These are phyloP conservation scores for Infundibulicybe gibba DNA, from an alignment of 768 basidiomycete species.

Conservation along the genomic window DNA sequence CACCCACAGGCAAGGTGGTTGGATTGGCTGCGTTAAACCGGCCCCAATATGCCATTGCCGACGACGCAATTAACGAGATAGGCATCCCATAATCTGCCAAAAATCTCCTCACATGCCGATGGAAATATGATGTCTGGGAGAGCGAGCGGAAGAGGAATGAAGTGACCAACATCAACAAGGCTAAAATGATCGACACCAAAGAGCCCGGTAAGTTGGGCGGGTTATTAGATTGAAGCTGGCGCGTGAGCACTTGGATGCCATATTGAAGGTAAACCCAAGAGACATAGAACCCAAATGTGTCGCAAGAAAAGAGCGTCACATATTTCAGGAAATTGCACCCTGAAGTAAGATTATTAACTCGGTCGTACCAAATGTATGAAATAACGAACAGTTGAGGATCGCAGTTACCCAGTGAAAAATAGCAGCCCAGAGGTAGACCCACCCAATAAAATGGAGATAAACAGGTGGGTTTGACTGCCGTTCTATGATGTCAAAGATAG, in stretches of 20 bases:
- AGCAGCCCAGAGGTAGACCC: conserved; percentile 91
- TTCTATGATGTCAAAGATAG: conserved; percentile 74
- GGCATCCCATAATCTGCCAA: conserved; percentile 91
- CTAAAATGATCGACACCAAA: conserved; percentile 67
- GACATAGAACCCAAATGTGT: conserved; percentile 92
- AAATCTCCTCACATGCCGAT: conserved; percentile 71
- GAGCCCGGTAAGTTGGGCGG: conserved; percentile 39
- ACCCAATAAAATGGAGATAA: conserved; percentile 86
- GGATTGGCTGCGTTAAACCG: conserved; percentile 59
- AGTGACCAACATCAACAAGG: conserved; percentile 70
- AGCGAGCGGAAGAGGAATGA: conserved; percentile 73
- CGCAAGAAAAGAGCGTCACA: conserved; percentile 87
- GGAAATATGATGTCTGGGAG: conserved; percentile 63
- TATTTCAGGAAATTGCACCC: conserved; percentile 84
- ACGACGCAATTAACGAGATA: conserved; percentile 71
- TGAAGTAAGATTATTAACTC: conserved; percentile 18
- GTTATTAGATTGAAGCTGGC: conserved; percentile 50
- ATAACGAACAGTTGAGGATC: conserved; percentile 61
- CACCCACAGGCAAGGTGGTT: conserved; percentile 62
- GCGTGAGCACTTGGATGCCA: conserved; percentile 78
- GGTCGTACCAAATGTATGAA: background rate
- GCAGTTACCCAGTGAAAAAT: conserved; percentile 85
- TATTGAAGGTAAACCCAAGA: conserved; percentile 90
- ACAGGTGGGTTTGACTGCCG: conserved; percentile 54
- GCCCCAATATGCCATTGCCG: conserved; percentile 87